phyloP scores from a whole-genome alignment of 768 basidiomycete genomes.

The Lepiota venenata region DNA sequence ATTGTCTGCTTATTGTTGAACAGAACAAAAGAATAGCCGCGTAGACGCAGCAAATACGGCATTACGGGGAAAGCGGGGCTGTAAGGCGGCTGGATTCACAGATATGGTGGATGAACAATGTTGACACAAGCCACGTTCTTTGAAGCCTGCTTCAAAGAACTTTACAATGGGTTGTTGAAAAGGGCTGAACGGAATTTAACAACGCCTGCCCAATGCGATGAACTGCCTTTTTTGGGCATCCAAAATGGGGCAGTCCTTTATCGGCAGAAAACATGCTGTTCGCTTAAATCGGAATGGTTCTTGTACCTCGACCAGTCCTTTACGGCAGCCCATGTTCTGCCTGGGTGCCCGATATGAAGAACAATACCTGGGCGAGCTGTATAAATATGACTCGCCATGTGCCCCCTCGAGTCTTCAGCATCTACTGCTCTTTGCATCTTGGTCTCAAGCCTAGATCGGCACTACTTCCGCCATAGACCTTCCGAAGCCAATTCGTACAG shows the following conservation, averaged over 20 bases:
- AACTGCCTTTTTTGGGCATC: neutral
- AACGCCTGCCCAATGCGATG: neutral
- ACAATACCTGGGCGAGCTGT: neutral
- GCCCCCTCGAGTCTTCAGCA: neutral
- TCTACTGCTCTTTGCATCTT: neutral
- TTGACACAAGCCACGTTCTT: neutral
- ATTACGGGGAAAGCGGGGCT: neutral
- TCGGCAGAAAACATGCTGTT: neutral
- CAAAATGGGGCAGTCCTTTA: neutral
- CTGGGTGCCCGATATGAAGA: neutral
- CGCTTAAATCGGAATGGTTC: neutral
- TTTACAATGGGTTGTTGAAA: neutral
- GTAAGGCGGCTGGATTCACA: too few relatives aligned
- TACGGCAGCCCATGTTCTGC: neutral
- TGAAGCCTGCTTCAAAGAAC: neutral
- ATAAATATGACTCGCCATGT: neutral
- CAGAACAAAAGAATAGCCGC: neutral
- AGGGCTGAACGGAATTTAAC: neutral
- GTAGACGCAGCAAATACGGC: neutral
- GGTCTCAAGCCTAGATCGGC: neutral
- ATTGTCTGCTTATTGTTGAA: constrained; percentile 6
- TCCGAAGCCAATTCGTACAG: neutral
- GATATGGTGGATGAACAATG: neutral
- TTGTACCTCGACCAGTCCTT: neutral
- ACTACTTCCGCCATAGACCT: neutral